These are phyloP conservation scores for Miscanthus lutarioriparius DNA, from an alignment of 176 grass and related monocot species.

Conservation along the genomic window DNA sequence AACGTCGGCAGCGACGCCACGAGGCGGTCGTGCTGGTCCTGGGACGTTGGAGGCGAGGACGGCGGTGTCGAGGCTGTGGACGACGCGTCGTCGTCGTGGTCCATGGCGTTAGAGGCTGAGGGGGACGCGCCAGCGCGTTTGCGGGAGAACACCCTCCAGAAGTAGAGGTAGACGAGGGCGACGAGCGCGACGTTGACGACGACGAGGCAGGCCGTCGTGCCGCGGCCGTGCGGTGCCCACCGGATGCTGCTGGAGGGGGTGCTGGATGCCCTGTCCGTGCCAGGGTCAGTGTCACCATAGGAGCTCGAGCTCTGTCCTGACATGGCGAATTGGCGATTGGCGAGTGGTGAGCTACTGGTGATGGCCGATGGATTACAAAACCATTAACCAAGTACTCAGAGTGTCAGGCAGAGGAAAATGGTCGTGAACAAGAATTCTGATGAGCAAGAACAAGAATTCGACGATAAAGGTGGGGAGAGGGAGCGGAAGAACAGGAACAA, in stretches of 20 bases:
- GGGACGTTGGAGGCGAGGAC: not conserved
- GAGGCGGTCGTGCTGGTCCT: constrained; percentile 20
- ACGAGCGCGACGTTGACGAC: constrained; percentile 48
- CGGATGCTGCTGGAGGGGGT: not conserved
- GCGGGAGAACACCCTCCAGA: constrained; percentile 51
- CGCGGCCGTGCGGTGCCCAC: constrained; percentile 24
- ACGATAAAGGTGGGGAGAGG: not conserved
- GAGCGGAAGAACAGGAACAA: not conserved
- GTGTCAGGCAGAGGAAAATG: not conserved
- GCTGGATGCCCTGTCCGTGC: not conserved
- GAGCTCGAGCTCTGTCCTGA: constrained; percentile 22
- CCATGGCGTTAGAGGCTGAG: not conserved
- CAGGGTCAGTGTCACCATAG: constrained; percentile 4
- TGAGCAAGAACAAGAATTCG: not conserved
- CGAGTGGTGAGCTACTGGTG: too few relatives aligned
- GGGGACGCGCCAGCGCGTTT: not conserved
- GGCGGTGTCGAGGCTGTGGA: constrained; percentile 24
- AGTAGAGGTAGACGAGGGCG: constrained; percentile 58
- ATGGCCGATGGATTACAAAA: not conserved
- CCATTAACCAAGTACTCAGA: not conserved
- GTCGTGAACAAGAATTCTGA: too few relatives aligned
- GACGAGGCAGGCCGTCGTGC: constrained; percentile 42
- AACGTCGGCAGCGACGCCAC: constrained; percentile 47
- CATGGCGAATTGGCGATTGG: not conserved
- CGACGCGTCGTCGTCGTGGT: not conserved